These are phyloP conservation scores for Phytophthora colocasiae DNA, from an alignment of 352 stramenopile genomes.

Conservation along the genomic window DNA sequence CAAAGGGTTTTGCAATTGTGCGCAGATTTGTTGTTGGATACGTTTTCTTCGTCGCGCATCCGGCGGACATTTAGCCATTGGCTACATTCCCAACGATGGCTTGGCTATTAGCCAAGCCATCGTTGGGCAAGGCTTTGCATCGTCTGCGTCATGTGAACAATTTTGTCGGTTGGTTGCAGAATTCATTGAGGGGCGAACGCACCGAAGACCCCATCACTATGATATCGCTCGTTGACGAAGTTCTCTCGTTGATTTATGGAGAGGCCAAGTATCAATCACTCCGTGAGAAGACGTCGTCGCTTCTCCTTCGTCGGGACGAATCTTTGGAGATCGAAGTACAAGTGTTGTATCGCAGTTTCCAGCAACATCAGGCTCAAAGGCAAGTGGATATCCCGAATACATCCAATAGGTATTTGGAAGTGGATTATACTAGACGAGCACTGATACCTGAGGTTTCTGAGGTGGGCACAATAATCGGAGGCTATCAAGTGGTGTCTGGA, in stretches of 20 bases:
- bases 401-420: no score
- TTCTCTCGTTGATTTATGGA: conserved; percentile 10
- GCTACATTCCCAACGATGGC: no score
- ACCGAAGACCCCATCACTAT: not conserved
- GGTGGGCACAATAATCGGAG: not conserved
- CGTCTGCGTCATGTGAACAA: not conserved
- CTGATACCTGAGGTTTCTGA: not conserved
- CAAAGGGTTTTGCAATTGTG: conserved; percentile 10
- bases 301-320: conserved; percentile 1
- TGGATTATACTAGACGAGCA: not conserved
- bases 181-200: not conserved
- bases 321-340: not conserved
- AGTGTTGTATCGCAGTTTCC: conserved; percentile 1
- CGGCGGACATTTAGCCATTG: conserved; percentile 6
- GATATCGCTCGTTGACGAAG: conserved; percentile 1
- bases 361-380: no score
- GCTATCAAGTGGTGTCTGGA: not conserved
- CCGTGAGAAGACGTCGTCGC: not conserved
- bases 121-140: not conserved
- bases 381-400: no score
- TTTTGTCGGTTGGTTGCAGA: conserved; percentile 3
- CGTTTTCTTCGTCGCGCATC: conserved; percentile 5
- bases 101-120: no score
- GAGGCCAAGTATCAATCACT: not conserved
- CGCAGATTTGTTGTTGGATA: conserved; percentile 10